A percentile compares a stretch with the other conserved stretches of the same genome.
Conservation (phyloP, 2,329 filamentous ascomycete species). For the Cryphonectria radicalis region DNA sequence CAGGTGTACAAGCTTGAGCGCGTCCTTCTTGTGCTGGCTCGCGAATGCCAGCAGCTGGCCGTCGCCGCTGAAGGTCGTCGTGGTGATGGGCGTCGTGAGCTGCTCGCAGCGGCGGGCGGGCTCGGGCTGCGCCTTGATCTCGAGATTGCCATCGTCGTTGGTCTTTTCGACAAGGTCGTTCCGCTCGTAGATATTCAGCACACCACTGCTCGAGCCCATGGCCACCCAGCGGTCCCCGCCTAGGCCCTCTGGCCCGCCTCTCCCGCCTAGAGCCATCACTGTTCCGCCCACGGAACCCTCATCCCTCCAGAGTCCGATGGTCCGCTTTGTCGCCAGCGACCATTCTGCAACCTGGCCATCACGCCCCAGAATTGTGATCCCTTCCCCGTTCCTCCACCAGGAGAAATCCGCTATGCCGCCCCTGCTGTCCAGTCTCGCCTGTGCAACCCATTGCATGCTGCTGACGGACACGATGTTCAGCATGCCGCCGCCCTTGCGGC, state of each 20-base stretch:
- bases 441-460: conserved; percentile 85
- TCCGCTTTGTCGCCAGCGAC: conserved; percentile 68
- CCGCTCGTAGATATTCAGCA: conserved; percentile 93
- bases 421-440: conserved; percentile 79
- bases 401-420: conserved; percentile 88
- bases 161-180: conserved; percentile 58
- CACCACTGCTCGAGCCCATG: conserved; percentile 81
- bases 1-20: conserved; percentile 83
- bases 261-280: conserved; percentile 77
- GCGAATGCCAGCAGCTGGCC: conserved; percentile 88
- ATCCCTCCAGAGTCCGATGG: conserved; percentile 84
- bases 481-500: conserved; percentile 82
- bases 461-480: conserved; percentile 81
- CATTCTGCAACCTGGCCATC: conserved; percentile 92
- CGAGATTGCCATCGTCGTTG: conserved; percentile 40
- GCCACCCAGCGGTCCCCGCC: conserved; percentile 90
- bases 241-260: conserved; percentile 61
- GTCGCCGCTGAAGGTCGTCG: conserved; percentile 82
- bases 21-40: conserved; percentile 86
- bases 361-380: conserved; percentile 80
- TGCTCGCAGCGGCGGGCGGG: conserved; percentile 80
- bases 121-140: conserved; percentile 69
- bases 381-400: conserved; percentile 88
- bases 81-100: conserved; percentile 81
- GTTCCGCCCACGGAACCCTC: conserved; percentile 88